These are phyloP conservation scores for Verticillium albo-atrum DNA, from an alignment of 2,329 filamentous ascomycete genomes.

Conservation along the genomic window DNA sequence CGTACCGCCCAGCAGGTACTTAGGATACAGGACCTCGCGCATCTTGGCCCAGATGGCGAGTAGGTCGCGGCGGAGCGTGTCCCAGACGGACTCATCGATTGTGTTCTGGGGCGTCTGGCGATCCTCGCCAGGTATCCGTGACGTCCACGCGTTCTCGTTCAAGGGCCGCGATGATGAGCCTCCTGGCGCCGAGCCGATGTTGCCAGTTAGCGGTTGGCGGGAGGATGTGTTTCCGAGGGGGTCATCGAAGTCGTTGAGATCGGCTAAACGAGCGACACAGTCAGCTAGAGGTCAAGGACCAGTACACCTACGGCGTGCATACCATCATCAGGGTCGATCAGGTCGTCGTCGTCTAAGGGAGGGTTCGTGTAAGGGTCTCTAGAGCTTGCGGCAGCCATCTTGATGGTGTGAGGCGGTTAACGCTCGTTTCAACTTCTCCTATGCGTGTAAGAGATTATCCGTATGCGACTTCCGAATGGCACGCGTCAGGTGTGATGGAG, in stretches of 20 bases:
- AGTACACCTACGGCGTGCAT: slow-evolving; percentile 14
- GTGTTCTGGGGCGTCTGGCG: slow-evolving; percentile 85
- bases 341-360: slow-evolving; percentile 60
- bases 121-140: slow-evolving; percentile 88
- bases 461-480: neutral
- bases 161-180: slow-evolving; percentile 39
- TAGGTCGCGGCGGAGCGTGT: slow-evolving; percentile 88
- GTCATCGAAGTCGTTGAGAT: slow-evolving; percentile 90
- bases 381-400: slow-evolving; percentile 43
- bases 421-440: neutral
- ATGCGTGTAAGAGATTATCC: neutral
- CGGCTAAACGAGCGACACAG: slow-evolving; percentile 44
- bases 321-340: slow-evolving; percentile 81
- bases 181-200: slow-evolving; percentile 58
- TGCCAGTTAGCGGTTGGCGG: slow-evolving; percentile 76
- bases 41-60: slow-evolving; percentile 96
- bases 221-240: slow-evolving; percentile 66
- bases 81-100: slow-evolving; percentile 96
- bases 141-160: slow-evolving; percentile 80
- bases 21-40: slow-evolving; percentile 93
- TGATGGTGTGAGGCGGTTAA: slow-evolving; percentile 1
- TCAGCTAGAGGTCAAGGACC: neutral
- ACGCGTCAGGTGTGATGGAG: neutral
- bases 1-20: slow-evolving; percentile 76
- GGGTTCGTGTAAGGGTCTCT: slow-evolving; percentile 58